Conservation (phyloP, 2,329 filamentous ascomycete species). For the Epichloe brachyelytri region DNA sequence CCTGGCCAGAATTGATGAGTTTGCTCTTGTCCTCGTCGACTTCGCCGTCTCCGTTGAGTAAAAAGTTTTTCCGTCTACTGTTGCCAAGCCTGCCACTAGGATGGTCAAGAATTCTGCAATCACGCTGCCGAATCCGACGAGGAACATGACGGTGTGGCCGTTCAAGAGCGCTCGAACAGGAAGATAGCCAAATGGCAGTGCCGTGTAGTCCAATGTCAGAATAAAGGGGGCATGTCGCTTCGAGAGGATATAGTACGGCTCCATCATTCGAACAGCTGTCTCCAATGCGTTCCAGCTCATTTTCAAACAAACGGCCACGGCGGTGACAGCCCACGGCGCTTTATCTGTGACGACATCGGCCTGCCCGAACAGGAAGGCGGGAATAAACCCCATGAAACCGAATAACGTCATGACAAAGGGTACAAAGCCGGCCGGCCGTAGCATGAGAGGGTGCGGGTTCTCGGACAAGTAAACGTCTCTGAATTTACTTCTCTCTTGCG, state of each 20-base stretch:
- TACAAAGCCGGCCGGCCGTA: slow-evolving; percentile 45
- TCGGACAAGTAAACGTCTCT: slow-evolving; percentile 36
- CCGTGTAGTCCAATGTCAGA: slow-evolving; percentile 60
- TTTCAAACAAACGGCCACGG: slow-evolving; percentile 52
- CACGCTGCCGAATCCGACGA: slow-evolving; percentile 58
- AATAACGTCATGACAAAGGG: slow-evolving; percentile 47
- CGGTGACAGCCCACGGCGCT: slow-evolving; percentile 53
- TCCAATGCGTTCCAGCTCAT: slow-evolving; percentile 57
- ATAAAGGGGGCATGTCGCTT: slow-evolving; percentile 52
- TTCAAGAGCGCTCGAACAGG: slow-evolving; percentile 50
- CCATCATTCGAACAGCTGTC: slow-evolving; percentile 57
- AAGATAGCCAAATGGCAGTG: slow-evolving; percentile 54
- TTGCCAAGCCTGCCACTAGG: slow-evolving; percentile 51
- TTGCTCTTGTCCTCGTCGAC: slow-evolving; percentile 8
- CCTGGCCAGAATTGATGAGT: slow-evolving; percentile 38
- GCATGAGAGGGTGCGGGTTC: slow-evolving; percentile 57
- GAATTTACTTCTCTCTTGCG: slow-evolving; percentile 32
- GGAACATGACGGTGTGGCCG: slow-evolving; percentile 49
- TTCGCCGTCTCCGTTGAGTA: slow-evolving; percentile 17
- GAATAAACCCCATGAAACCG: slow-evolving; percentile 44
- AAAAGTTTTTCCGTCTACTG: slow-evolving; percentile 48
- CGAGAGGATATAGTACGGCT: slow-evolving; percentile 61
- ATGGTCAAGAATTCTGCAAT: slow-evolving; percentile 63
- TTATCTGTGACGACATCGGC: slow-evolving; percentile 44
- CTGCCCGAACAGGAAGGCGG: slow-evolving; percentile 47